Evolutionary conservation across 179 eudicot genomes (phyloP), one percentile per base, ranked within the genome.

Genomic region (Silene noctiflora): DNA sequence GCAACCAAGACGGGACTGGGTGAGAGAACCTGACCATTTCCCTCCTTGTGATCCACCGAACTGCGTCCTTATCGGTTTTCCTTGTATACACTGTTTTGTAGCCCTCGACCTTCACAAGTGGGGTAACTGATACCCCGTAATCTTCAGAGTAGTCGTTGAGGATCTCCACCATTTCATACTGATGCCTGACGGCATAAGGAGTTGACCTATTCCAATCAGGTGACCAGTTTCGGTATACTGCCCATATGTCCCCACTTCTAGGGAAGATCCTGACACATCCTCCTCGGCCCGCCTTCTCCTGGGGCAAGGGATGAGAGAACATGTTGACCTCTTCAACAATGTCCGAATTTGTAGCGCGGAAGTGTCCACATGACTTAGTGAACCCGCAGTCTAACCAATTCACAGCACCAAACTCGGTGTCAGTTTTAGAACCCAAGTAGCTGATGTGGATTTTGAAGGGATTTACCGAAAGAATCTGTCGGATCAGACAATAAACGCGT

Each of bases 21-120:
- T 85, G 88, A 7, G 88, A 85, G 74, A 85, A 85, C 64, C 84
- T 76, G 33, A 81, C 77, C 88, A 85, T 85, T 73, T 85, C 88
- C 73, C 83, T 76, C 33, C 82, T 81, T 10, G 88, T 82, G 70
- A 85, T 74, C 84, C 82, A 83, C 74, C 75, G 63, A 3, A 70
- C 60, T 0, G 83, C 55, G 12, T 63, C 80, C 77, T 85, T 81
- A 71, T 79, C 78, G 1, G 78, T 66, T 70, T 77, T 78, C 79
- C 84, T 78, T 53, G 44, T 75, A 56, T 85, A 85, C 14, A 85
- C 88, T 0, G 88, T 83, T 76, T 83, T 85, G 76, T 59, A 85
- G 17, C 88, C 86, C 7, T 85, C 86, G 1, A 83, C 66, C 82
- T 83, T 85, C 20, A 78, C 63, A 9, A 85, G 80, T 0, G 88